Base-by-base conservation (phyloP, 169 alveolate species). In the Cystoisospora suis region DNA sequence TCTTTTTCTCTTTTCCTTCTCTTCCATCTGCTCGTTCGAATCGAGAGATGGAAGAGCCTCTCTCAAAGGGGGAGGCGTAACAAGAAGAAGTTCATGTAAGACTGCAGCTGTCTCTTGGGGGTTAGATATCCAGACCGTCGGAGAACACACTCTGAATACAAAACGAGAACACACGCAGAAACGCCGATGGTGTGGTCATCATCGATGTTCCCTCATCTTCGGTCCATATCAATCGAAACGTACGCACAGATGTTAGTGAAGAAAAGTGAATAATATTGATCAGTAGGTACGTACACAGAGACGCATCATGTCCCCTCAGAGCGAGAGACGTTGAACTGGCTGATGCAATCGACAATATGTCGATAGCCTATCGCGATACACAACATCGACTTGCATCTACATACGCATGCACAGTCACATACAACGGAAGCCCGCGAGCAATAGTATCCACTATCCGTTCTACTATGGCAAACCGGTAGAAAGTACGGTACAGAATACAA, bases 51-150 rank as follows among this genome's bases (percentile, higher is more conserved):
- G 17, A 69, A 27, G n/a, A n/a, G n/a, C n/a, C n/a, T n/a, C n/a
- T n/a, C n/a, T n/a, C n/a, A n/a, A n/a, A 12, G 65, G 65, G 65
- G 65, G 29, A n/a, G 6, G 17, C 23, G 32, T 53, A 36, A 3
- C 90, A n/a, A 1, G 70, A 17, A 69, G 86, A 61, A 87, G 49
- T 61, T 49, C 87, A 3, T 45, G 79, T 12, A 87, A 42, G 38
- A 87, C 61, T 5, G 95, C 94, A 46, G 90, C 91, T 1, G 95
- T 93, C 89, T 93, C 95, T 46, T 89, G 91, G 6, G 95, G 95
- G 77, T 90, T 93, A 42, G 89, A 65, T 38, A 93, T 65, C 95
- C 95, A 93, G 46, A 90, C 83, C 27, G 94, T 86, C 12, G 91
- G 88, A 36, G 94, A 86, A n/a, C 95, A 93, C 38, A 88, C 86